Percentiles rank a stretch among this genome's conserved stretches.
phyloP scores from a whole-genome alignment of 176 grass and related monocot species.

The Aegilops speltoides region DNA sequence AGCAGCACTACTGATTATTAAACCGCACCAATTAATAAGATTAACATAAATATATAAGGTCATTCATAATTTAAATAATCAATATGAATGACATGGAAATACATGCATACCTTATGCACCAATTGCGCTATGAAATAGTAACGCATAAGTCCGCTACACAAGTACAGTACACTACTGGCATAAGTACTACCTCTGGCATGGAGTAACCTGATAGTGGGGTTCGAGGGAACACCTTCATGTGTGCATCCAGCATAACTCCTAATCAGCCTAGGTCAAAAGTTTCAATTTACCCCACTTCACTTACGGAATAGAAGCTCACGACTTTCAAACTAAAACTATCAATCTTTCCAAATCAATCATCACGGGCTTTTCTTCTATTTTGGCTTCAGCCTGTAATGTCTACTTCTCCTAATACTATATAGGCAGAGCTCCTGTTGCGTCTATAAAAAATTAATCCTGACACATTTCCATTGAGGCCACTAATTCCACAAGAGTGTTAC shows the following conservation, averaged over 20 bases:
- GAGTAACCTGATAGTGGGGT: not conserved
- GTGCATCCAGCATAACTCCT: not conserved
- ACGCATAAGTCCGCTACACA: not conserved
- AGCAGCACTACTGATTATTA: conserved; percentile 1
- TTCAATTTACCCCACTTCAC: conserved; percentile 21
- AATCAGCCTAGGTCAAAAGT: not conserved
- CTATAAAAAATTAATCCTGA: conserved; percentile 6
- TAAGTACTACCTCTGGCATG: not conserved
- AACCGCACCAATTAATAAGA: conserved; percentile 3
- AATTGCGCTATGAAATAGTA: conserved; percentile 1
- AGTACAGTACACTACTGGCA: not conserved
- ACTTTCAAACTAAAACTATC: not conserved
- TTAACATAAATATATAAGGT: not conserved
- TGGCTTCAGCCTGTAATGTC: not conserved
- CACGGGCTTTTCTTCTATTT: not conserved
- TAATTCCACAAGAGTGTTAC: conserved; percentile 56
- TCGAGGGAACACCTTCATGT: conserved; percentile 2
- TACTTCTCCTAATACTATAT: not conserved
- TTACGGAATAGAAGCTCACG: not conserved
- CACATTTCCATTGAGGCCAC: conserved; percentile 51
- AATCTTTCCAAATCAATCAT: not conserved
- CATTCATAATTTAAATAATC: conserved; percentile 27
- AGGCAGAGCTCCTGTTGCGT: not conserved
- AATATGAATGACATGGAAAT: conserved; percentile 15
- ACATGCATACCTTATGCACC: conserved; percentile 15